Evolutionary conservation across 345 rosid species (phyloP).

Genomic region (Linum lewisii): DNA sequence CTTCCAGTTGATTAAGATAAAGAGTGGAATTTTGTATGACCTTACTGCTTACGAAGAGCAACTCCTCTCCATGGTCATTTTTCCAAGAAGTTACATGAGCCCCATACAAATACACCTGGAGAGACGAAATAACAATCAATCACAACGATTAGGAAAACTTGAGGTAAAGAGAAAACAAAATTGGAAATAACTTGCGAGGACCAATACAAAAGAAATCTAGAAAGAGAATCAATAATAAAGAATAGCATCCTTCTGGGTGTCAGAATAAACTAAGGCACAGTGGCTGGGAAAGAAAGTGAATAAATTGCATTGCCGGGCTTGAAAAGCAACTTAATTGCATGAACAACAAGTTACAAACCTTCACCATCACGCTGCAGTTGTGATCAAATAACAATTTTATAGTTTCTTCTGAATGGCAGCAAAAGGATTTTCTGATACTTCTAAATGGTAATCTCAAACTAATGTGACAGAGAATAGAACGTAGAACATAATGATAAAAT

Average conservation of each 20-base stretch:
- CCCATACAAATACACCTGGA: constrained; percentile 78
- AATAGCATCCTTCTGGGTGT: background rate
- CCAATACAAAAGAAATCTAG: background rate
- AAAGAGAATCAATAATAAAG: background rate
- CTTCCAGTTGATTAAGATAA: background rate
- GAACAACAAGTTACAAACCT: background rate
- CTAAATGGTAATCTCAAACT: background rate
- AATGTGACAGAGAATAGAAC: background rate
- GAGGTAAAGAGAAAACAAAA: background rate
- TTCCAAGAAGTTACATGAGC: constrained; percentile 95
- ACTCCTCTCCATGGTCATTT: constrained; percentile 81
- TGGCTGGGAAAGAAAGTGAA: background rate
- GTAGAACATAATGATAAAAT: no score
- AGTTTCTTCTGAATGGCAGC: background rate
- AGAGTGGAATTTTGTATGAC: constrained; percentile 18
- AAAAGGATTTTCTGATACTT: background rate
- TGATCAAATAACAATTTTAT: background rate
- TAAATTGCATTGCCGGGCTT: background rate
- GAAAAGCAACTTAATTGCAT: background rate
- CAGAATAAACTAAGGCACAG: background rate
- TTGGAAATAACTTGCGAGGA: background rate
- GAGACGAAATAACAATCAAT: constrained; percentile 7
- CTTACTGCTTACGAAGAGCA: constrained; percentile 70
- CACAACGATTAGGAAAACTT: background rate
- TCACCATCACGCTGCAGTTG: background rate